Conservation (phyloP, 1,284 basidiomycete species). For the Papiliotrema laurentii region DNA sequence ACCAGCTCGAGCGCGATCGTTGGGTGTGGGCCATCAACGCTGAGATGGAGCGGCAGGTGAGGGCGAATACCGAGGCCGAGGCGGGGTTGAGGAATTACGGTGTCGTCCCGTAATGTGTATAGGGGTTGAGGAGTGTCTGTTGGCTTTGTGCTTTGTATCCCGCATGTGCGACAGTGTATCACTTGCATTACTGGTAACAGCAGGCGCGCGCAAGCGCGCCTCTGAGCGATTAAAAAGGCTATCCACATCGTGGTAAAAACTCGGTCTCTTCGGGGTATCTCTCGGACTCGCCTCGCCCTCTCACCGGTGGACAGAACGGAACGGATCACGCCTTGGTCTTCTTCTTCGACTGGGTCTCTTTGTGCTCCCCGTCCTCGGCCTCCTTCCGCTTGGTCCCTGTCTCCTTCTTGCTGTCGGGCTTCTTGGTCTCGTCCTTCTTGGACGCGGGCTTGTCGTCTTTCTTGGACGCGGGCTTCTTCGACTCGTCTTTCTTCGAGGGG, state of each 20-base stretch:
- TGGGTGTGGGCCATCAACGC: constrained; percentile 47
- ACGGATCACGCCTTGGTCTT: constrained; percentile 8
- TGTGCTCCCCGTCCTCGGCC: constrained; percentile 13
- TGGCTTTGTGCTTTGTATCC: too few species aligned
- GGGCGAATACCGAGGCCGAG: constrained; percentile 27
- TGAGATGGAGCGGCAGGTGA: constrained; percentile 43
- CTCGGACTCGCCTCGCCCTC: too few species aligned
- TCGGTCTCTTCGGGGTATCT: too few species aligned
- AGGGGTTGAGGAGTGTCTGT: too few species aligned
- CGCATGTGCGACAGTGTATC: too few species aligned
- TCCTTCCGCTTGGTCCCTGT: constrained; percentile 3
- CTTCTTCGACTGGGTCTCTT: constrained; percentile 6
- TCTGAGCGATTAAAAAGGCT: too few species aligned
- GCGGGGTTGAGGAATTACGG: constrained; percentile 30
- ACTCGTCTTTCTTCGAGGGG: constrained; percentile 6
- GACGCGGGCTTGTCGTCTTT: constrained; percentile 5
- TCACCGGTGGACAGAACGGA: too few species aligned
- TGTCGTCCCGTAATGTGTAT: constrained; percentile 21
- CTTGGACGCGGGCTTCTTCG: constrained; percentile 2
- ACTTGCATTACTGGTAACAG: too few species aligned
- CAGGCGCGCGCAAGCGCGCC: too few species aligned
- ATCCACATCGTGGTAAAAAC: too few species aligned
- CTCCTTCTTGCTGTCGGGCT: constrained; percentile 10
- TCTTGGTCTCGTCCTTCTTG: constrained; percentile 4
- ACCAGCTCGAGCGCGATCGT: constrained; percentile 47